These are phyloP conservation scores for Erythrobasidium yunnanense DNA, from an alignment of 768 basidiomycete species.

Conservation along the genomic window DNA sequence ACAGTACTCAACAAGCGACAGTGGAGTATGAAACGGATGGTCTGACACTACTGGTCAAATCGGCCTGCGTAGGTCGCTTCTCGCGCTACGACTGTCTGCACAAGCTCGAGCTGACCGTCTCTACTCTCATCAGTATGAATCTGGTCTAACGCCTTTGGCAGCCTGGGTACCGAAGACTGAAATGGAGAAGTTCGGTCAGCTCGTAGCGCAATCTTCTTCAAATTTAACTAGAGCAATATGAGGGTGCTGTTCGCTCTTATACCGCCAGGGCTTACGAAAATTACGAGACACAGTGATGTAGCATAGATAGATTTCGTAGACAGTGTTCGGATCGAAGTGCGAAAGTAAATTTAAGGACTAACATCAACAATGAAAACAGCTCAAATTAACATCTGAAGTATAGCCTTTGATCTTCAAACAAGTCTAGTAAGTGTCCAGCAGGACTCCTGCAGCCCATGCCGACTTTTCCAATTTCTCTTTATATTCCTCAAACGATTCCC, in stretches of 20 bases:
- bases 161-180: conserved; percentile 15
- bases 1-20: not conserved
- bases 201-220: not conserved
- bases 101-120: not conserved
- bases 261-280: not conserved
- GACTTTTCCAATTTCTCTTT: conserved; percentile 63
- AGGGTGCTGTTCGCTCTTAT: not conserved
- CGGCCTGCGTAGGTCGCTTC: conserved; percentile 5
- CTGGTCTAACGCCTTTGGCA: conserved; percentile 18
- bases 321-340: too few relatives aligned
- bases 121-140: conserved; percentile 15
- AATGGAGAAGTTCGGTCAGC: not conserved
- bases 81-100: not conserved
- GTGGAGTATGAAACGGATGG: not conserved
- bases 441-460: conserved; percentile 48
- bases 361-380: too few relatives aligned
- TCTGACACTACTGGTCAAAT: conserved; percentile 1
- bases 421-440: conserved; percentile 21
- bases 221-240: not conserved
- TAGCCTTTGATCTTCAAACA: too few relatives aligned
- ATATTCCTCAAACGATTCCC: conserved; percentile 55
- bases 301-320: not conserved
- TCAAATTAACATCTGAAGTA: too few relatives aligned
- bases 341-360: too few relatives aligned
- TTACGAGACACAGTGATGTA: not conserved